Evolutionary conservation across 2,329 filamentous ascomycete genomes (phyloP).

Genomic region (Pleochaeta shiraiana): DNA sequence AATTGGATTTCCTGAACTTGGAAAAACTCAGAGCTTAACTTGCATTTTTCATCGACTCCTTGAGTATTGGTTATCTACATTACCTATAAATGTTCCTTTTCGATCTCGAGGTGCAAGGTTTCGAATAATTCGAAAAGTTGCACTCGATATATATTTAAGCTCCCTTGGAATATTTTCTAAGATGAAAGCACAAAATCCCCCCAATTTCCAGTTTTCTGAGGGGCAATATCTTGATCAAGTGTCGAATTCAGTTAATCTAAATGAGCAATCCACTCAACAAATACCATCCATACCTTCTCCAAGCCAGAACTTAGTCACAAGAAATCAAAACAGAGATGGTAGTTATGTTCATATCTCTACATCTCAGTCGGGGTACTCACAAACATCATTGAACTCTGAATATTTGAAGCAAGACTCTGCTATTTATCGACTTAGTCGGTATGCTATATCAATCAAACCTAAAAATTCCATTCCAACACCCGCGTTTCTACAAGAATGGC

Average conservation of each 20-base stretch:
- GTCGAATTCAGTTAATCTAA: not conserved
- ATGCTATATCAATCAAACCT: conserved; percentile 17
- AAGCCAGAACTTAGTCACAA: not conserved
- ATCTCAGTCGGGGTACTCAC: conserved; percentile 15
- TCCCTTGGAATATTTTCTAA: conserved; percentile 14
- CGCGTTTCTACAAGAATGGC: conserved; percentile 20
- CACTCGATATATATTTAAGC: conserved; percentile 16
- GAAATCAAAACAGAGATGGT: not conserved
- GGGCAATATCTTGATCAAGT: not conserved
- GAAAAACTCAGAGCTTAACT: conserved; percentile 9
- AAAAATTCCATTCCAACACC: conserved; percentile 13
- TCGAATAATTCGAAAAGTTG: conserved; percentile 14
- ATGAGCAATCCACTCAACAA: too few relatives aligned
- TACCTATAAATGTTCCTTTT: conserved; percentile 13
- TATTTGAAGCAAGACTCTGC: conserved; percentile 15
- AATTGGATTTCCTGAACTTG: conserved; percentile 5
- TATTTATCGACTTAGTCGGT: conserved; percentile 19
- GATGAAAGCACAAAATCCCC: not conserved
- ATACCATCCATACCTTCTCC: conserved; percentile 9
- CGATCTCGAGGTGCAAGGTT: conserved; percentile 14
- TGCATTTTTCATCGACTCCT: conserved; percentile 16
- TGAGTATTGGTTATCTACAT: conserved; percentile 14
- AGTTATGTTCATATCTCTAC: not conserved
- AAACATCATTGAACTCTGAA: conserved; percentile 10
- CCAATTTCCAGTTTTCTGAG: not conserved